Base-by-base conservation (phyloP, 164 flowering plant species). In the Liquidambar formosana region DNA sequence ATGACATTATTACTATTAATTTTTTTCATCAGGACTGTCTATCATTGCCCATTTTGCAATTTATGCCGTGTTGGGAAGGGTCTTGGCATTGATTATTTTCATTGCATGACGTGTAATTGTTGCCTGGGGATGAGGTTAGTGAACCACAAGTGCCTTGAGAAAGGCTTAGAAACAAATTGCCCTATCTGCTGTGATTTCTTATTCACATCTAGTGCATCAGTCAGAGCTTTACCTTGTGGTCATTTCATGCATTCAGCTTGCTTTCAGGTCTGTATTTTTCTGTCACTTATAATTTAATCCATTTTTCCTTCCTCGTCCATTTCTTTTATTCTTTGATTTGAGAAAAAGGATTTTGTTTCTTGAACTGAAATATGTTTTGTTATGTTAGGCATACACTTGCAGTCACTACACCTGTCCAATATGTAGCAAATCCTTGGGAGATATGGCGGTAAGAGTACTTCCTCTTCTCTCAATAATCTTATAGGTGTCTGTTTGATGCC, bases 221-320 rank as follows among this genome's bases (percentile, higher is more conserved):
- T 96, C 66, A 84, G 96, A 83, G 91, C 91, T 69, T 89, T 96
- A 64, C 98, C 98, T 57, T 96, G 99, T 83, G 99, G 98, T 51
- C 99, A 96, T 80, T 93, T 83, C 80, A 96, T 96, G 98, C 98
- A 96, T 77, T 89, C 98, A 49, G 88, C 97, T 71, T 96, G 99
- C 78, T 96, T 96, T 78, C 97, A 93, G 97, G 98, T 92, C 25
- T 59, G 69, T 45, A 6, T 27, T 57, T 47, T 1, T 27, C 38
- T 49, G n/a, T n/a, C 58, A 63, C n/a, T 9, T 15, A 5, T 12
- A 19, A 57, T 47, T 58, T 60, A 21, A 8, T 58, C 18, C 18
- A 19, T 65, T 43, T 67, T 41, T 16, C 49, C 57, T 72, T 48
- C 47, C 26, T 23, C 27, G 25, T 46, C 57, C 38, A 54, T 47